Evolutionary conservation across 129 eudicot genomes (phyloP).

Genomic region (Centrapalus pauciflorus): DNA sequence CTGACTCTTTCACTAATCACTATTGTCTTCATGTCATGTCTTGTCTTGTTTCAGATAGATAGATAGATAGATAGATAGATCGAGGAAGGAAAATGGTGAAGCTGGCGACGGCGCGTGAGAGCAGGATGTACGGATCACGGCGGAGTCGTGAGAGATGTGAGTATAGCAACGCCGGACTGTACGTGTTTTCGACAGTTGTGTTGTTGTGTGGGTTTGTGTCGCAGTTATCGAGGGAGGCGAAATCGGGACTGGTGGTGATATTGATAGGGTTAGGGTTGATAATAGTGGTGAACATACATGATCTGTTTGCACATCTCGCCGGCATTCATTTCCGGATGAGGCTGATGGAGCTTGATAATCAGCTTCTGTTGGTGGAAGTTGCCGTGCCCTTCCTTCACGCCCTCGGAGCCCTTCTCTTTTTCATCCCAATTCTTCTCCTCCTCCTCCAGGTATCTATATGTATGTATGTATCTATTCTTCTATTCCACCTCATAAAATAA

Average conservation of each 20-base stretch:
- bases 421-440: slow-evolving; percentile 51
- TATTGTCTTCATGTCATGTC: not conserved
- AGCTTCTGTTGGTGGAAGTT: slow-evolving; percentile 69
- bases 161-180: slow-evolving; percentile 75
- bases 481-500: too few species aligned
- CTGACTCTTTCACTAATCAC: slow-evolving; percentile 8
- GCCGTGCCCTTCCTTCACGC: slow-evolving; percentile 57
- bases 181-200: slow-evolving; percentile 59
- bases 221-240: slow-evolving; percentile 63
- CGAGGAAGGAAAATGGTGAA: slow-evolving; percentile 54
- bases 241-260: slow-evolving; percentile 64
- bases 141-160: slow-evolving; percentile 51
- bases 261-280: slow-evolving; percentile 45
- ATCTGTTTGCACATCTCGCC: slow-evolving; percentile 75
- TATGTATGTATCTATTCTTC: too few species aligned
- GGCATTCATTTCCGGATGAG: slow-evolving; percentile 45
- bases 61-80: not conserved
- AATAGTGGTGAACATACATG: slow-evolving; percentile 58
- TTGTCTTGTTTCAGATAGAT: not conserved
- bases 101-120: slow-evolving; percentile 77
- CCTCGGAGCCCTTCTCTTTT: slow-evolving; percentile 42
- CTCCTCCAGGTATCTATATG: slow-evolving; percentile 67
- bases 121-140: slow-evolving; percentile 67
- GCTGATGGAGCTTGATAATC: slow-evolving; percentile 49
- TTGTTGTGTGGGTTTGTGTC: slow-evolving; percentile 56